Base-by-base conservation (phyloP, 306 rosid genomes). In the Adenanthera pavonina region DNA sequence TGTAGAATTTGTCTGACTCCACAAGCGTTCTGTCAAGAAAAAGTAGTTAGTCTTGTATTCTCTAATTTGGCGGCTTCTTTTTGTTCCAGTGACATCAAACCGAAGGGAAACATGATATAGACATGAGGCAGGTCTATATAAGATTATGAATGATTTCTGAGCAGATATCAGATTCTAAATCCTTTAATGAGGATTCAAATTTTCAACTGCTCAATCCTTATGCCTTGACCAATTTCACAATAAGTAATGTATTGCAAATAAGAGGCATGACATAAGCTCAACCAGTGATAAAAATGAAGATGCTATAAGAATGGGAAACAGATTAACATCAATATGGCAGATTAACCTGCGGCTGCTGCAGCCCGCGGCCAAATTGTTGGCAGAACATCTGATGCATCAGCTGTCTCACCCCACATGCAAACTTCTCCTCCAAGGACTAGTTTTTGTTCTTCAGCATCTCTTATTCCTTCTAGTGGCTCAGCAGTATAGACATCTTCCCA, bases 301-400 rank as follows among this genome's bases (percentile, higher is more conserved):
- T 25, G 7, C 36, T 59, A 69, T 53, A 66, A 59, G 13, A 66
- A 67, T 11, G 20, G 43, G 9, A 2, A 68, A 69, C 48, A 68
- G n/a, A 14, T 60, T 57, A 36, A 51, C 52, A 75, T 62, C 8
- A 12, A 77, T 36, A 52, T 41, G 67, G 71, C 16, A 69, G 57
- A 75, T 86, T 57, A 84, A 95, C 99, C 99, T 84, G 98, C 99
- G 56, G 98, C 99, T 15, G 97, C 97, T 9, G 99, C 99, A 59
- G 99, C 98, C 78, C 99, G 89, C 83, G 99, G 99, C 99, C 99
- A 95, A 75, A 95, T 93, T 30, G 99, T 95, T 84, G 90, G 94
- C 81, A 86, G 98, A 84, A 93, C 89, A 69, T 93, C 88, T 19
- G 99, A 95, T 16, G 98, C 43, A 84, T 93, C 99, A 61, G 85